These are phyloP conservation scores for Globisporangium abappressorium DNA, from an alignment of 352 stramenopile genomes.

Conservation along the genomic window DNA sequence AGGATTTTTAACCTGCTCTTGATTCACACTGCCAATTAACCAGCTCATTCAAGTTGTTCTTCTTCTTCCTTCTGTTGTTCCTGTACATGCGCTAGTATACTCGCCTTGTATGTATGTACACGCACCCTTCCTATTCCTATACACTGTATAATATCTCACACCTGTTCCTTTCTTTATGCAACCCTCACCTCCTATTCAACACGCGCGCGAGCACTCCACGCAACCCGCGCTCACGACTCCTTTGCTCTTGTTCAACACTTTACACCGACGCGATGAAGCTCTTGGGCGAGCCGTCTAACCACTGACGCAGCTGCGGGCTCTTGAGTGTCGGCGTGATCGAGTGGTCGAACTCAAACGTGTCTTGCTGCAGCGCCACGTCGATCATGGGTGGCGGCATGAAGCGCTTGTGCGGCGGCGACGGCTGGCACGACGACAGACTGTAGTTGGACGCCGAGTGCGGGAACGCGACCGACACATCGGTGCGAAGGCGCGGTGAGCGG, in stretches of 20 bases:
- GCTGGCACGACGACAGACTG: slow-evolving; percentile 32
- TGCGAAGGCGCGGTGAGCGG: slow-evolving; percentile 74
- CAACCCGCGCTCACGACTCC: neutral
- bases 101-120: neutral
- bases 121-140: neutral
- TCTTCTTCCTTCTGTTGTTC: neutral
- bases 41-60: no score
- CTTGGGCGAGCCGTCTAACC: slow-evolving; percentile 79
- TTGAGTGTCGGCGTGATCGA: slow-evolving; percentile 86
- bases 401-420: slow-evolving; percentile 69
- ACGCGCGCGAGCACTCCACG: neutral
- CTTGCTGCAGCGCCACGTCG: slow-evolving; percentile 75
- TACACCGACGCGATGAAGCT: slow-evolving; percentile 79
- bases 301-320: slow-evolving; percentile 80
- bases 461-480: slow-evolving; percentile 83
- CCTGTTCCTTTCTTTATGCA: neutral
- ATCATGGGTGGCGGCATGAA: slow-evolving; percentile 64
- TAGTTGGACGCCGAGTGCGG: slow-evolving; percentile 54
- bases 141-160: slow-evolving; percentile 1
- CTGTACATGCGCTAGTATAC: neutral
- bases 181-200: neutral
- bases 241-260: slow-evolving; percentile 17
- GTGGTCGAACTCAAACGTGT: slow-evolving; percentile 85
- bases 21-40: no score
- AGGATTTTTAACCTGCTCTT: no score